Evolutionary conservation across 129 eudicot species (phyloP), one percentile per base, ranked within the genome.

Genomic region (Apium graveolens): DNA sequence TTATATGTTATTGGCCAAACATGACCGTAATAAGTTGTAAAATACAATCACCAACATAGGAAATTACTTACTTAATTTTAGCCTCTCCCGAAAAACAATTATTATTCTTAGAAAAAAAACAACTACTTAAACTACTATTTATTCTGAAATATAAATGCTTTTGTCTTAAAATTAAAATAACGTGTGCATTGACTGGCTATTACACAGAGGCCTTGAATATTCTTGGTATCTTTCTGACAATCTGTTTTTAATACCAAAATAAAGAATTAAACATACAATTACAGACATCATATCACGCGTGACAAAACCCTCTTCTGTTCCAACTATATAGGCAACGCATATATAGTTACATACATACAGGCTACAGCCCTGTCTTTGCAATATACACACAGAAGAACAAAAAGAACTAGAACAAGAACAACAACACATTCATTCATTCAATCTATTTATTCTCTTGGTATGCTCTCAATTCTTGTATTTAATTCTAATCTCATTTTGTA

Each of bases 251-350:
- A 55, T 24, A 7, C 63, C 11, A 7, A 55, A 21, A 20, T 46
- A 13, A 3, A 46, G 5, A 51, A 20, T 0, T 3, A 35, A 16
- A 0, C 21, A 20, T 51, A 51, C 26, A 24, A n/a, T n/a, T 24
- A 69, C 43, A 70, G 11, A 24, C 11, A 37, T 7, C 13, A 20
- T n/a, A 70, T n/a, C 32, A 57, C 68, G 68, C 68, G 68, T 60
- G 34, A 60, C 68, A 60, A 60, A 60, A n/a, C 68, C 68, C 68
- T 10, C 5, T 11, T n/a, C 68, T 26, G 32, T 60, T 60, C 68
- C 68, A 60, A 60, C 68, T n/a, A 60, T 60, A 60, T 60, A 60
- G 68, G 32, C 68, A 26, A 10, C 68, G 68, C 32, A n/a, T 60
- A 60, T 60, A 27, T 57, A 57, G 65, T 24, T 11, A 26, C 65